Conservation (phyloP, 306 rosid genomes). For the Canavalia gladiata region DNA sequence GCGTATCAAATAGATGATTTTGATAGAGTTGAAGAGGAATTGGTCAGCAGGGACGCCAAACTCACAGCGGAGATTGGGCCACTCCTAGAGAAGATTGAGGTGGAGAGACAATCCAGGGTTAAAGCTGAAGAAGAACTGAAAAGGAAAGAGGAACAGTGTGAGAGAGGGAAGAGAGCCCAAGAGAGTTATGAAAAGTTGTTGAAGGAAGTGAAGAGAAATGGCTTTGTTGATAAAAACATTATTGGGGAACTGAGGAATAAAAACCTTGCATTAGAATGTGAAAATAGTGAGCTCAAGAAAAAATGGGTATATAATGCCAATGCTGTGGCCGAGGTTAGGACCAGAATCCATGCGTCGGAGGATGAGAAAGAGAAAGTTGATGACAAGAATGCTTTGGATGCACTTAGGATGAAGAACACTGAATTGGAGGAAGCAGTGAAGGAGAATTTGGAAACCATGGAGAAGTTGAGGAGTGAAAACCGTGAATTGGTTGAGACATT, state of each 20-base stretch:
- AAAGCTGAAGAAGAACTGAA: constrained; percentile 29
- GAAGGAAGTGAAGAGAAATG: constrained; percentile 17
- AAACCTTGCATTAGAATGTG: background rate
- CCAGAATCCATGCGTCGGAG: constrained; percentile 15
- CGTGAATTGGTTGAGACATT: background rate
- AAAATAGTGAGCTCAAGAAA: background rate
- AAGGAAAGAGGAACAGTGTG: constrained; percentile 23
- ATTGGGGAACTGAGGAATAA: background rate
- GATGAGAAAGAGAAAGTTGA: constrained; percentile 28
- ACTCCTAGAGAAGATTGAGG: background rate
- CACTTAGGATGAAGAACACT: background rate
- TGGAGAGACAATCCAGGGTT: constrained; percentile 10
- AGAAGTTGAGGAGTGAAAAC: background rate
- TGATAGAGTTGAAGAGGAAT: constrained; percentile 34
- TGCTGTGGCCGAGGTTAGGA: constrained; percentile 4
- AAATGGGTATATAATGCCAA: background rate
- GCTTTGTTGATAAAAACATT: background rate
- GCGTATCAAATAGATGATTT: background rate
- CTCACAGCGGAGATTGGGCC: background rate
- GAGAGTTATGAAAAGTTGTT: constrained; percentile 47
- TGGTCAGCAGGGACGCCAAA: background rate
- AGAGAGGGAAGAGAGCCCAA: background rate
- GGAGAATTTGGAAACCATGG: background rate
- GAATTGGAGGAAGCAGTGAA: constrained; percentile 33
- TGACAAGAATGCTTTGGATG: background rate